Conservation (phyloP, 768 basidiomycete genomes). For the Hericium rajendrae region DNA sequence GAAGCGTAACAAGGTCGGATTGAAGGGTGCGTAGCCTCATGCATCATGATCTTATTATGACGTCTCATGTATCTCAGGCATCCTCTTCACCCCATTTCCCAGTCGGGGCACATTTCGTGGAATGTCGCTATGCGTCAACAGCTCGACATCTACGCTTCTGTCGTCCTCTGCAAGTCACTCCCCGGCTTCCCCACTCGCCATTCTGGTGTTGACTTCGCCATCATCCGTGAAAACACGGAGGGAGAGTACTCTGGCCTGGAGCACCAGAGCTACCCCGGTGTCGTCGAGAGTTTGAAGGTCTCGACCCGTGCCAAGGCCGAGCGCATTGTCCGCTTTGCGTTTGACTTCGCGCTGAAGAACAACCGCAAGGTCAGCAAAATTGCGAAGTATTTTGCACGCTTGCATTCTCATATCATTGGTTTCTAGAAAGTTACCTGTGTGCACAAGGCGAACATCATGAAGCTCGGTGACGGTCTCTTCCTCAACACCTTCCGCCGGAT, state of each 20-base stretch:
- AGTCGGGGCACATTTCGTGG: slow-evolving; percentile 96
- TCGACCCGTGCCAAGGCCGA: slow-evolving; percentile 93
- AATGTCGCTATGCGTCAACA: slow-evolving; percentile 99
- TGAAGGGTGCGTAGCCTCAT: slow-evolving; percentile 66
- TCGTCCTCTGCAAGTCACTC: slow-evolving; percentile 96
- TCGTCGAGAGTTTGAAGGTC: slow-evolving; percentile 96
- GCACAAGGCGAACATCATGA: slow-evolving; percentile 99
- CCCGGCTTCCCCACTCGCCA: slow-evolving; percentile 95
- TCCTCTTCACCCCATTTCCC: slow-evolving; percentile 96
- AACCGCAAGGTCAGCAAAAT: slow-evolving; percentile 68
- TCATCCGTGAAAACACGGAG: slow-evolving; percentile 99
- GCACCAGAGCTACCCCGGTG: slow-evolving; percentile 96
- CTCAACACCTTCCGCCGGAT: slow-evolving; percentile 95
- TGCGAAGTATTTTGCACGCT: slow-evolving; percentile 1
- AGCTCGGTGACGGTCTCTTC: slow-evolving; percentile 98
- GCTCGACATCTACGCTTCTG: slow-evolving; percentile 97
- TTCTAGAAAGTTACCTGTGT: slow-evolving; percentile 97
- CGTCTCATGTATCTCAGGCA: slow-evolving; percentile 44
- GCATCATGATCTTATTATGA: neutral
- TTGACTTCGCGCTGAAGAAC: slow-evolving; percentile 98
- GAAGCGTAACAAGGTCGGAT: slow-evolving; percentile 93
- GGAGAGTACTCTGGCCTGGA: slow-evolving; percentile 99
- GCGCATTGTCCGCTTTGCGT: slow-evolving; percentile 93
- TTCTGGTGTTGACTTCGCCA: slow-evolving; percentile 94
- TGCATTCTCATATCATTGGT: neutral